Evolutionary conservation across 345 rosid species (phyloP), one percentile per base, ranked within the genome.

Genomic region (Eucalyptus rudis): DNA sequence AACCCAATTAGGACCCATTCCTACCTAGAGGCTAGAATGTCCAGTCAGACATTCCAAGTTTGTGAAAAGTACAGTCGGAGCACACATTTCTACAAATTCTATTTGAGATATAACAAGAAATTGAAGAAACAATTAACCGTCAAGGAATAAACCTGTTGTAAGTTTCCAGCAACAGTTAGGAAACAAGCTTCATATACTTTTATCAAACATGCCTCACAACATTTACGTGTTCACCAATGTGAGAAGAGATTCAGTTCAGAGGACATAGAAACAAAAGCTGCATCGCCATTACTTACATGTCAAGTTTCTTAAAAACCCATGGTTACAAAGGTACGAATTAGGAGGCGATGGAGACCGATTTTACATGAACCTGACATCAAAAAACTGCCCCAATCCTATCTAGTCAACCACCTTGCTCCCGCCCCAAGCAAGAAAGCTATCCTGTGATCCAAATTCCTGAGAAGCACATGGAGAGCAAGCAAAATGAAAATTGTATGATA

Each of bases 381-480:
- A 71, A 71, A 36, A 71, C 45, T 71, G 25, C 45, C 83, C 25
- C 83, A 64, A 14, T n/a, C 83, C 12, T 19, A 49, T 68, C 87
- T 91, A 92, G 90, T 93, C 95, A 16, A 29, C 71, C n/a, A 88
- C 89, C 93, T 94, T 93, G 89, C 95, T 91, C 62, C 94, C 94
- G 19, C 99, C 98, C 96, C 97, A 98, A 51, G 98, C 93, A 43
- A 91, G 79, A 90, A 91, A 96, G 95, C 99, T 98, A 13, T 98
- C 99, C 91, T 98, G 98, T 14, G 99, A 98, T 91, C 95, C 97
- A 91, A 98, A 98, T 47, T 97, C 99, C 99, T 97, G 88, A 81
- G 19, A 52, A 88, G 86, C 52, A 52, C 33, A 79, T 25, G 25
- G 62, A 29, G 47, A 49, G 58, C 68, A 86, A 58, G 51, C 40